Base-by-base conservation (phyloP, 1,284 basidiomycete genomes). In the Phylloboletellus chloephorus region DNA sequence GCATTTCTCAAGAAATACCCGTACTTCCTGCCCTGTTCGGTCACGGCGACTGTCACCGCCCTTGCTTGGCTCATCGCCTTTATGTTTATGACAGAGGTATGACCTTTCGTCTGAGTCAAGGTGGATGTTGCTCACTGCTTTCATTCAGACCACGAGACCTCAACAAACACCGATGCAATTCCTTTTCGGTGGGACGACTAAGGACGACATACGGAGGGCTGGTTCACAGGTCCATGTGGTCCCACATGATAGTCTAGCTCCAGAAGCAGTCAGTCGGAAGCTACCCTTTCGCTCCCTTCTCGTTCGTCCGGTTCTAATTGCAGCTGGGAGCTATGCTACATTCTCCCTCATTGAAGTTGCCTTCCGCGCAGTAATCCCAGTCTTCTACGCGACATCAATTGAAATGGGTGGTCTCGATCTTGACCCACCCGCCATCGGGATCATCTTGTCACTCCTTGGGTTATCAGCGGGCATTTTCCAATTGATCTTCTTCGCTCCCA, bases 1-100 rank as follows among this genome's bases (percentile, higher is more conserved):
- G 47, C 56, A 26, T 82, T 85, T 51, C 67, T 78, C 66, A 68
- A 66, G 37, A 55, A 70, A 39, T 80, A 76, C 59, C 81, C 82
- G 0, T 83, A 85, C 61, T 82, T 83, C 52, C 65, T 85, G 6
- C 76, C 82, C 0, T 83, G 80, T 54, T 53, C 74, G 3, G 70
- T 73, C 3, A 62, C 74, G 0, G 74, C 78, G 0, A 65, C 62
- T 11, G 63, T 78, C 48, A 70, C 74, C 1, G 63, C 68, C 9
- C 31, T 71, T 1, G 60, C 70, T 3, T 73, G 74, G 49, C 24
- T 77, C 17, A 52, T 79, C 5, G 68, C 71, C 0, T 50, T 69
- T 4, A 37, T 72, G 2, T 73, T 71, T 49, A 65, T 84, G 44
- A 67, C 72, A 52, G 82, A 84, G 72, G 82, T 79, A 24, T 21